Evolutionary conservation across 2,329 filamentous ascomycete species (phyloP), one percentile per base, ranked within the genome.

Genomic region (Xylaria sp.): DNA sequence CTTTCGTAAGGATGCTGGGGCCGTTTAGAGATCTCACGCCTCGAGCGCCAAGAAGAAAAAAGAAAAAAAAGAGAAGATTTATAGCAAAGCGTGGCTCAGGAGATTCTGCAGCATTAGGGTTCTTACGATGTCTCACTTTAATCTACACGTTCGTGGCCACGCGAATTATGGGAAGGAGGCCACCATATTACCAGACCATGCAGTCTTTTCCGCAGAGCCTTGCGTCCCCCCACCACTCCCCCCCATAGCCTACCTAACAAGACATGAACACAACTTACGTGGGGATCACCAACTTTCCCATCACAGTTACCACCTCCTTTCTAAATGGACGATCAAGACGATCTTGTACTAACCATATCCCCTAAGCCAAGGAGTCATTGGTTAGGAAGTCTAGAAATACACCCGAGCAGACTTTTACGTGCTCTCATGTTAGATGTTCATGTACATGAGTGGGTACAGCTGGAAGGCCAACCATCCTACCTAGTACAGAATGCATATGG

Each of bases 91-190:
- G 24, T 46, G 19, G n/a, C 29, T 34, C 4, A 38, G 18, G 29
- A 18, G 26, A 13, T 34, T 34, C 11, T 13, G 11, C 8, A 34
- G 16, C 5, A 34, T 13, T 11, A 34, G 29, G 11, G 29, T 13
- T 13, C 37, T 39, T 48, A 22, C 13, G 18, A 39, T 57, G 59
- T 54, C 52, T 57, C 24, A 52, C 8, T 13, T 26, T 48, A 52
- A 52, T 57, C 20, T 50, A 46, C 38, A 40, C 44, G 42, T 45
- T 43, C 39, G 47, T 50, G 40, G 37, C 34, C 45, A 52, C 39
- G 22, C 21, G 24, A 44, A 40, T 18, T 20, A 39, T 34, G 16
- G 29, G 11, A 34, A 7, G 3, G 16, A 3, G 9, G 29, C 16
- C 29, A 13, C 29, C 29, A 13, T 13, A 34, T 6, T 34, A 11